A percentile compares a stretch with the other conserved stretches of the same genome.
These are phyloP conservation scores for Vitis rotundifolia DNA, from an alignment of 164 flowering plant species.

Conservation along the genomic window DNA sequence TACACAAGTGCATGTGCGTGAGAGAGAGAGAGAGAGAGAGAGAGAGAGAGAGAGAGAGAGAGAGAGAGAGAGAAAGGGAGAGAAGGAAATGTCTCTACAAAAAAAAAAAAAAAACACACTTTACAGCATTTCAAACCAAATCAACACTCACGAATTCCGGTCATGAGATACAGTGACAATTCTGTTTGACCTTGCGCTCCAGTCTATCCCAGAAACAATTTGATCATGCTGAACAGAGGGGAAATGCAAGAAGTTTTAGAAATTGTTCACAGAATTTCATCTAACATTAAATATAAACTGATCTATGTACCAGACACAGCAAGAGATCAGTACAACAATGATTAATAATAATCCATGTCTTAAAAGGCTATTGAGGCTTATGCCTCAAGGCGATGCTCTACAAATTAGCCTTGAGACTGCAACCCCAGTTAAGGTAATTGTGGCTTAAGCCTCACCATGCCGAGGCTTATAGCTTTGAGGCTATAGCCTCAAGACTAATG, in stretches of 20 bases:
- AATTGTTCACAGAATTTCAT: not conserved
- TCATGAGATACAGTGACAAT: constrained; percentile 99
- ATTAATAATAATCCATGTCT: too few species aligned
- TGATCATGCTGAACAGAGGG: constrained; percentile 83
- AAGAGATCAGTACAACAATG: too few species aligned
- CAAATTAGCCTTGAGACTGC: too few species aligned
- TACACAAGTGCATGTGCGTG: not conserved
- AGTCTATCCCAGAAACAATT: constrained; percentile 92
- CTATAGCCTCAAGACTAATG: too few species aligned
- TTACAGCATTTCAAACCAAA: constrained; percentile 6
- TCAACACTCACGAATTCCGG: constrained; percentile 85
- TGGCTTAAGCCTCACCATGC: too few species aligned
- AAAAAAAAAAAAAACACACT: not conserved
- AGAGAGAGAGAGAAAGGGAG: not conserved
- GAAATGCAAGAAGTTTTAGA: not conserved
- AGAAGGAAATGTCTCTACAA: not conserved
- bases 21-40: not conserved
- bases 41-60: not conserved
- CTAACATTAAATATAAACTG: not conserved
- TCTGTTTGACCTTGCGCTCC: constrained; percentile 82
- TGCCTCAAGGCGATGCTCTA: too few species aligned
- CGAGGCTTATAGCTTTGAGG: too few species aligned
- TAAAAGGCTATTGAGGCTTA: too few species aligned
- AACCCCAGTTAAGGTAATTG: too few species aligned
- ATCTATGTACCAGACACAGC: not conserved